Evolutionary conservation across 257 asterid genomes (phyloP), one percentile per base, ranked within the genome.

Genomic region (Handroanthus guayacan): DNA sequence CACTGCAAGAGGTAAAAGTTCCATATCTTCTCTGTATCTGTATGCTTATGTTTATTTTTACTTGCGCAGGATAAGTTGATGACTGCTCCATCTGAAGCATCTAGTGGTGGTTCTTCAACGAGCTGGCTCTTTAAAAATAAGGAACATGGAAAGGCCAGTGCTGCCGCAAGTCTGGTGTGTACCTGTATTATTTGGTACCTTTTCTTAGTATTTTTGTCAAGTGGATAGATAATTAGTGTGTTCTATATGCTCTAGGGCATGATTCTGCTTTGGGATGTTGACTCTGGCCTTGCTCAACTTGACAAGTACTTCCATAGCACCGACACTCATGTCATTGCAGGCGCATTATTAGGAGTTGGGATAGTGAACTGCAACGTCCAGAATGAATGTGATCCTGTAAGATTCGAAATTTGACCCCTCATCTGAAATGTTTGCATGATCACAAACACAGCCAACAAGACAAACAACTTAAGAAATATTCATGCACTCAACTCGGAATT

Each of bases 231-330:
- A 37, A 75, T 76, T 39, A 18, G 69, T 74, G 72, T 79, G 75
- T 80, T 43, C 74, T 63, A 31, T 47, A 18, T 25, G 17, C 48
- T 78, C 73, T 70, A 94, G 98, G 99, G 99, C 60, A 95, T 95
- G 99, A 91, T 95, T 80, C 76, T 87, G 82, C 97, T 92, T 69
- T 95, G 99, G 99, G 98, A 95, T 64, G 93, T 95, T 67, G 99
- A 95, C 75, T 82, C 94, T 63, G 99, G 99, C 41, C 98, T 95
- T 63, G 87, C 99, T 43, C 98, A 95, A 86, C 86, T 95, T 67
- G 99, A 95, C 84, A 95, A 89, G 82, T 95, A 95, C 67, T 93
- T 95, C 75, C 97, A 95, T 71, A 92, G 96, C 76, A 78, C 88
- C 1, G 99, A 95, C 73, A 72, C 86, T 13, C 92, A 90, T 66